phyloP scores from a whole-genome alignment of 345 rosid genomes.

The Geranium brycei region DNA sequence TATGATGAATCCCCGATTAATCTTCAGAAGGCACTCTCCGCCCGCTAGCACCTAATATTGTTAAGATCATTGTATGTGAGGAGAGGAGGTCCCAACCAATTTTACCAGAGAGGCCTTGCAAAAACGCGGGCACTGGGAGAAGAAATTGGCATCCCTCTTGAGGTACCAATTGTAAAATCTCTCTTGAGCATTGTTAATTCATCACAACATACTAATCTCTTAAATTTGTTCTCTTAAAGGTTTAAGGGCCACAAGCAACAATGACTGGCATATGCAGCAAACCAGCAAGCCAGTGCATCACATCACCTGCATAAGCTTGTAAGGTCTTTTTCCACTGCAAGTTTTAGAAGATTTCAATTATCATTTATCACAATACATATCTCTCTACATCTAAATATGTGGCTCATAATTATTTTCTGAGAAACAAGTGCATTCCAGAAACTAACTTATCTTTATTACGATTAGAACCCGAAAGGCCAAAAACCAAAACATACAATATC shows the following conservation, averaged over 20 bases:
- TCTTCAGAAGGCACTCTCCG: constrained; percentile 33
- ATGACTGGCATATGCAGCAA: constrained; percentile 98
- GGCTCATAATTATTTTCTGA: neutral
- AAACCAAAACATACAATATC: too few relatives aligned
- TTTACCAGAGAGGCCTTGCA: constrained; percentile 85
- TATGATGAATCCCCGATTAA: too few relatives aligned
- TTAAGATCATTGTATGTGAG: too few relatives aligned
- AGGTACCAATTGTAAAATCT: constrained; percentile 28
- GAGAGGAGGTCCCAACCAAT: too few relatives aligned
- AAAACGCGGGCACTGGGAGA: constrained; percentile 59
- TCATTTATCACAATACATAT: neutral
- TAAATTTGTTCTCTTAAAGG: constrained; percentile 21
- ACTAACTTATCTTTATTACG: too few relatives aligned
- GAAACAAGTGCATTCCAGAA: too few relatives aligned
- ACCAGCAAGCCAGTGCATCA: constrained; percentile 72
- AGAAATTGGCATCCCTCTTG: constrained; percentile 79
- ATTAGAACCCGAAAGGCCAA: too few relatives aligned
- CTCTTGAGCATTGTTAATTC: too few relatives aligned
- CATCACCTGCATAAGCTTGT: constrained; percentile 42
- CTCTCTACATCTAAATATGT: neutral
- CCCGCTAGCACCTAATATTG: too few relatives aligned
- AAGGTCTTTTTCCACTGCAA: neutral
- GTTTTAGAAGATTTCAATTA: neutral
- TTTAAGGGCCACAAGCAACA: constrained; percentile 88
- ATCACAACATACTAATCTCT: neutral